Conservation (phyloP, 148 eudicot species). For the Spergularia marina region DNA sequence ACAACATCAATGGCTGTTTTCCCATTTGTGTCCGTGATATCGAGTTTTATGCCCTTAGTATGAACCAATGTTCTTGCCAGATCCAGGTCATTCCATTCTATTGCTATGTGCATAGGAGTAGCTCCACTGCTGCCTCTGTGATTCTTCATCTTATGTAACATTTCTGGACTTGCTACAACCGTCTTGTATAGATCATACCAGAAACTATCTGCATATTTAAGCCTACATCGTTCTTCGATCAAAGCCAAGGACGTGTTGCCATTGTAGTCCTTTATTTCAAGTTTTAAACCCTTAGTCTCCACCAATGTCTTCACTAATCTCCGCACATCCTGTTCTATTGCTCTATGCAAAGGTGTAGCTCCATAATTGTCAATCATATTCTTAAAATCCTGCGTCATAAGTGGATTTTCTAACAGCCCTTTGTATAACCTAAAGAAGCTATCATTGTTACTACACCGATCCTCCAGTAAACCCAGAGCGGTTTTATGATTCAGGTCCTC, state of each 20-base stretch:
- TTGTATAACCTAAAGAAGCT: slow-evolving; percentile 8
- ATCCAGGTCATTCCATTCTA: slow-evolving; percentile 12
- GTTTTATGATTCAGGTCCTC: slow-evolving; percentile 8
- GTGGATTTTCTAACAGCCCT: slow-evolving; percentile 1
- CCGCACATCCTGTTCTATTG: slow-evolving; percentile 1
- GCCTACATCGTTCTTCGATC: not conserved
- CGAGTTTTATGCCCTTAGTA: slow-evolving; percentile 11
- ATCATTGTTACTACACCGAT: not conserved
- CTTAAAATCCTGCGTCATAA: slow-evolving; percentile 9
- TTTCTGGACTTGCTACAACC: slow-evolving; percentile 1
- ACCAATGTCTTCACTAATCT: not conserved
- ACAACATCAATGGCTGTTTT: slow-evolving; percentile 7
- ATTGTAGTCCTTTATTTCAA: not conserved
- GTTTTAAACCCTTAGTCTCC: not conserved
- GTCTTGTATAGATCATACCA: slow-evolving; percentile 10
- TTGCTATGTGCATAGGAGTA: slow-evolving; percentile 10
- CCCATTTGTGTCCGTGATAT: not conserved
- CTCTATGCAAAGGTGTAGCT: slow-evolving; percentile 18
- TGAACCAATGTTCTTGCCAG: slow-evolving; percentile 8
- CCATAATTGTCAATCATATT: slow-evolving; percentile 11
- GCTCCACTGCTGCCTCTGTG: slow-evolving; percentile 15
- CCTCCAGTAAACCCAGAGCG: slow-evolving; percentile 5
- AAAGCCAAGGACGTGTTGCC: slow-evolving; percentile 10
- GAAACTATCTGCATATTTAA: not conserved
- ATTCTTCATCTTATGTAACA: not conserved